A percentile compares a stretch with the other conserved stretches of the same genome.
Evolutionary conservation across 1,284 basidiomycete genomes (phyloP).

Genomic region (Cutaneotrichosporon cavernicola): DNA sequence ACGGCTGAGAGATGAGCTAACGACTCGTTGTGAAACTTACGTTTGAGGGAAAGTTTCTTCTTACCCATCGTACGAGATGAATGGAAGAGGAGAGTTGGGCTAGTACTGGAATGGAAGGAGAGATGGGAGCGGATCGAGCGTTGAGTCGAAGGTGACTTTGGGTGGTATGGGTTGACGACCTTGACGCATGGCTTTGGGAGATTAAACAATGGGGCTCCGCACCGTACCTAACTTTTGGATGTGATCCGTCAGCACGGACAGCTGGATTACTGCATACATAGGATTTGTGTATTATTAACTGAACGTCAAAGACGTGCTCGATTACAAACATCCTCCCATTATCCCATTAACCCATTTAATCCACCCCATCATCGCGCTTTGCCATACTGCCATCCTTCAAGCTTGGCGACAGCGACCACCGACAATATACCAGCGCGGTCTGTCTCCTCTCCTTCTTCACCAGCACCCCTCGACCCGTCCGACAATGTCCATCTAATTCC

Average conservation of each 20-base stretch:
- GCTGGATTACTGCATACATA: too few species aligned
- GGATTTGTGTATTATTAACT: not conserved
- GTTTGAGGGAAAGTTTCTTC: conserved; percentile 80
- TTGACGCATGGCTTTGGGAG: not conserved
- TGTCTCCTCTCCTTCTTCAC: not conserved
- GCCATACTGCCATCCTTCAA: not conserved
- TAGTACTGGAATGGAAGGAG: not conserved
- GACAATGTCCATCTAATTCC: not conserved
- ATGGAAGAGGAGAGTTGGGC: too few species aligned
- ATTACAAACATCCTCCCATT: not conserved
- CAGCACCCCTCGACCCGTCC: not conserved
- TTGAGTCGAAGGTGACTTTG: not conserved
- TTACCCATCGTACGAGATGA: conserved; percentile 63
- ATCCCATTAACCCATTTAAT: not conserved
- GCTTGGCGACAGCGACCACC: not conserved
- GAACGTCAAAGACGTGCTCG: not conserved
- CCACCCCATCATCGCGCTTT: not conserved
- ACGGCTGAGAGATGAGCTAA: conserved; percentile 31
- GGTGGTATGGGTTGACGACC: not conserved
- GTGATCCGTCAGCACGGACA: not conserved
- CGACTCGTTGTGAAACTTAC: conserved; percentile 54
- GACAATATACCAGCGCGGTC: not conserved
- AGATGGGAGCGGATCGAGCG: not conserved
- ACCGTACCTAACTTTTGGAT: not conserved
- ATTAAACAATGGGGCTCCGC: not conserved